These are phyloP conservation scores for Phlyctochytrium planicorne DNA, from an alignment of 192 early-diverging fungal genomes.

Conservation along the genomic window DNA sequence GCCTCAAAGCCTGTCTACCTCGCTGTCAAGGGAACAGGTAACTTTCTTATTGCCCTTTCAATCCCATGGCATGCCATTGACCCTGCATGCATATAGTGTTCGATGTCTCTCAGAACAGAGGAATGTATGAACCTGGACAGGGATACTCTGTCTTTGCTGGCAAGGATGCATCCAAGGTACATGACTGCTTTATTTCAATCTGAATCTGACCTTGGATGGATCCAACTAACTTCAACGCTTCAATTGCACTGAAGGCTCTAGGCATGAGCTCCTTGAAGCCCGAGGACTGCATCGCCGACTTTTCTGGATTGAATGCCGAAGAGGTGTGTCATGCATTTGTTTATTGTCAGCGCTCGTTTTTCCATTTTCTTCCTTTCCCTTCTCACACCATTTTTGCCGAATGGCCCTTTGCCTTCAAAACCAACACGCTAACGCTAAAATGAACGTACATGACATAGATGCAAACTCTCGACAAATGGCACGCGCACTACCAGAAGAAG, in stretches of 20 bases:
- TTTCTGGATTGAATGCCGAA: slow-evolving; percentile 61
- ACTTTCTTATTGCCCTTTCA: neutral
- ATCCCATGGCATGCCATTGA: slow-evolving; percentile 10
- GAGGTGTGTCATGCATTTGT: slow-evolving; percentile 40
- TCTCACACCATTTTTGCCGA: neutral
- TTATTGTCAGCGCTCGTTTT: neutral
- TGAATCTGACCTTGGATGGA: neutral
- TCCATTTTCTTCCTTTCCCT: neutral
- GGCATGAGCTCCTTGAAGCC: slow-evolving; percentile 28
- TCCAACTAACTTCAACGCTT: neutral
- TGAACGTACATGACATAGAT: slow-evolving; percentile 39
- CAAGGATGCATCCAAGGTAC: slow-evolving; percentile 68
- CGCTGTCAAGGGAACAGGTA: slow-evolving; percentile 75
- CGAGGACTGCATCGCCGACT: slow-evolving; percentile 75
- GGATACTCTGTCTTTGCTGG: slow-evolving; percentile 80
- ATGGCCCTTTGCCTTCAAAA: neutral
- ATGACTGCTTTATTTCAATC: slow-evolving; percentile 32
- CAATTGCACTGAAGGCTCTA: slow-evolving; percentile 14
- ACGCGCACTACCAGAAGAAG: slow-evolving; percentile 61
- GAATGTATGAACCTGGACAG: slow-evolving; percentile 63
- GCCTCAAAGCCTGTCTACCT: slow-evolving; percentile 65
- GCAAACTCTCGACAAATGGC: slow-evolving; percentile 74
- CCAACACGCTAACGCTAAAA: neutral
- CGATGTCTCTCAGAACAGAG: slow-evolving; percentile 65
- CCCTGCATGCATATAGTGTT: slow-evolving; percentile 59